These are phyloP conservation scores for Macrocystidia cucumis DNA, from an alignment of 1,284 basidiomycete genomes.

Conservation along the genomic window DNA sequence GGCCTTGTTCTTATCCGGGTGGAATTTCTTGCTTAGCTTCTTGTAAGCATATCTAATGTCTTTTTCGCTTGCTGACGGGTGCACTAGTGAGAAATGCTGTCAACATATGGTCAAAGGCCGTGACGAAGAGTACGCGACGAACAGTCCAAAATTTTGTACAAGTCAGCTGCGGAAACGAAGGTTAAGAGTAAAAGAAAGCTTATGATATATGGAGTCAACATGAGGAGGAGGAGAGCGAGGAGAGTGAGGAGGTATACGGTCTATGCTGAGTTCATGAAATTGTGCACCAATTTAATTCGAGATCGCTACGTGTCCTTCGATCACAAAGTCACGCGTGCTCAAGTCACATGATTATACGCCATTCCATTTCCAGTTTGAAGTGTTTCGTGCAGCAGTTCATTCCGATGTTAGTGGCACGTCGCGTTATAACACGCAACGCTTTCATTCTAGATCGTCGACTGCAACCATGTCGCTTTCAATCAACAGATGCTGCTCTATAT, in stretches of 20 bases:
- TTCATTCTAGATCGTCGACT: no score
- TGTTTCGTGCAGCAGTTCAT: no score
- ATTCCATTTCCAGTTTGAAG: no score
- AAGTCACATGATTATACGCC: no score
- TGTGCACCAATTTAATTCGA: constrained; percentile 1
- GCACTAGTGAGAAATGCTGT: constrained; percentile 47
- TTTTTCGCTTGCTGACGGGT: constrained; percentile 72
- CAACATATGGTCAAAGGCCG: constrained; percentile 18
- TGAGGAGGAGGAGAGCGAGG: constrained; percentile 17
- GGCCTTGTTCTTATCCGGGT: constrained; percentile 92
- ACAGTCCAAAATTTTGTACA: constrained; percentile 74
- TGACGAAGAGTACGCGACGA: constrained; percentile 25
- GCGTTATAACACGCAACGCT: no score
- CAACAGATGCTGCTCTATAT: no score
- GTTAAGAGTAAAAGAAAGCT: constrained; percentile 35
- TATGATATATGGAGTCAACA: constrained; percentile 27
- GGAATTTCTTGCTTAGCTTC: constrained; percentile 81
- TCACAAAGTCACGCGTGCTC: no score
- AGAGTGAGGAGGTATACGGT: constrained; percentile 8
- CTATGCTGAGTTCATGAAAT: not conserved
- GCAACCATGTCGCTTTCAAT: no score
- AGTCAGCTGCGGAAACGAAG: constrained; percentile 54
- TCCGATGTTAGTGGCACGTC: no score
- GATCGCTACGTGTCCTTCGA: no score
- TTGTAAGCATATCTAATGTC: constrained; percentile 92